Base-by-base conservation (phyloP, 2,329 filamentous ascomycete genomes). In the Sphaerulina vaccinii region DNA sequence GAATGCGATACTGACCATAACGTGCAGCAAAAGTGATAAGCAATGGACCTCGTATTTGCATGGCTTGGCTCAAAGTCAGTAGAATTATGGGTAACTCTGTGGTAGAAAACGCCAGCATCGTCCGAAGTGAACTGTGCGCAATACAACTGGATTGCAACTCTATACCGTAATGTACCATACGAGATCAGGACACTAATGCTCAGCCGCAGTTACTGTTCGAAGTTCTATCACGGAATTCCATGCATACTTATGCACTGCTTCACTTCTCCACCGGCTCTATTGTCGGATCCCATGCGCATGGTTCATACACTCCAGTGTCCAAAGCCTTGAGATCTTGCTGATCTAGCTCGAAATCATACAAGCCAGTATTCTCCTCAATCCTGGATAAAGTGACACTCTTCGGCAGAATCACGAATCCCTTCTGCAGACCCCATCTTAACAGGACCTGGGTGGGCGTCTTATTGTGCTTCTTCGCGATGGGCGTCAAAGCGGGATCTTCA, bases 331-430 rank as follows among this genome's bases (percentile, higher is more conserved):
- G 81, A 41, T 85, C 82, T 49, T 79, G 77, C n/a, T 67, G 49
- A 2, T 74, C 72, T 22, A 85, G 69, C 64, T 80, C 76, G 58
- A 85, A 85, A 59, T 84, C 81, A 54, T 78, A 85, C 1, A 85
- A 64, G 37, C 78, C 65, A 1, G 74, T 72, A 57, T 86, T 86
- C 66, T 84, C 80, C 55, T 80, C 73, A 23, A 61, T 59, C 73
- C 59, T 48, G n/a, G 45, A 53, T 13, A 44, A 43, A 0, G 79
- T 84, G 9, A 80, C 80, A 2, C 80, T 83, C 65, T 85, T 85
- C 0, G 82, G 82, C 19, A 86, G 70, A 11, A 82, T 81, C 23
- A 84, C 77, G 59, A 82, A 84, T 7, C 79, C 79, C 71, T 79
- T 80, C 62, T 82, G 80, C 65, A 82, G 66, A 60, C 80, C 82